Conservation (phyloP, 768 basidiomycete species). For the Rhodotorula paludigena region DNA sequence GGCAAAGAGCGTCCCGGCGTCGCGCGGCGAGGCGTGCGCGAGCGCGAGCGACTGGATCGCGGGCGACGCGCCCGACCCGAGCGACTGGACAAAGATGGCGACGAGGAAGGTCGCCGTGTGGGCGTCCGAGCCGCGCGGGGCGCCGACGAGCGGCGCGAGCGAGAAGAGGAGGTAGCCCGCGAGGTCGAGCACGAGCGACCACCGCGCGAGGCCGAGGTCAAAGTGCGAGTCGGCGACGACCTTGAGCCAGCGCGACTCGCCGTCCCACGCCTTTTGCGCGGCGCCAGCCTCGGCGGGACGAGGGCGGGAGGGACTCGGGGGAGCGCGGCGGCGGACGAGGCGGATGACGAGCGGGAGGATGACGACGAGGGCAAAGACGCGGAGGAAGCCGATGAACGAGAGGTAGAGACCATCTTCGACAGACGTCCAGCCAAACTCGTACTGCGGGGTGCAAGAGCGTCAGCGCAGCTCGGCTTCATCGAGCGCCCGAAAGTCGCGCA, state of each 20-base stretch:
- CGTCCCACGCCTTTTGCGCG: slow-evolving; percentile 21
- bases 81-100: slow-evolving; percentile 25
- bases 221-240: slow-evolving; percentile 39
- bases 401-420: slow-evolving; percentile 37
- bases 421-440: slow-evolving; percentile 38
- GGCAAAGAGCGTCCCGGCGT: slow-evolving; percentile 40
- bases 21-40: slow-evolving; percentile 38
- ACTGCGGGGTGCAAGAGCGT: too few relatives aligned
- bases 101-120: slow-evolving; percentile 33
- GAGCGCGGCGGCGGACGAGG: slow-evolving; percentile 19
- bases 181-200: slow-evolving; percentile 34
- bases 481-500: too few relatives aligned
- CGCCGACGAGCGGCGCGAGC: slow-evolving; percentile 17
- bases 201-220: slow-evolving; percentile 40
- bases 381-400: slow-evolving; percentile 34
- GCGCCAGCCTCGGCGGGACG: background rate
- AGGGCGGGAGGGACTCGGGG: background rate
- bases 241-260: slow-evolving; percentile 31
- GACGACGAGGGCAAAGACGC: slow-evolving; percentile 38
- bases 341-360: slow-evolving; percentile 39
- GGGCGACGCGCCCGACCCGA: slow-evolving; percentile 36
- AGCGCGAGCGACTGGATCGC: slow-evolving; percentile 41
- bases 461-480: too few relatives aligned
- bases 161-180: slow-evolving; percentile 30
- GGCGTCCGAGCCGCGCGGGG: background rate